These are phyloP conservation scores for Solanum neorickii DNA, from an alignment of 257 asterid species.

Conservation along the genomic window DNA sequence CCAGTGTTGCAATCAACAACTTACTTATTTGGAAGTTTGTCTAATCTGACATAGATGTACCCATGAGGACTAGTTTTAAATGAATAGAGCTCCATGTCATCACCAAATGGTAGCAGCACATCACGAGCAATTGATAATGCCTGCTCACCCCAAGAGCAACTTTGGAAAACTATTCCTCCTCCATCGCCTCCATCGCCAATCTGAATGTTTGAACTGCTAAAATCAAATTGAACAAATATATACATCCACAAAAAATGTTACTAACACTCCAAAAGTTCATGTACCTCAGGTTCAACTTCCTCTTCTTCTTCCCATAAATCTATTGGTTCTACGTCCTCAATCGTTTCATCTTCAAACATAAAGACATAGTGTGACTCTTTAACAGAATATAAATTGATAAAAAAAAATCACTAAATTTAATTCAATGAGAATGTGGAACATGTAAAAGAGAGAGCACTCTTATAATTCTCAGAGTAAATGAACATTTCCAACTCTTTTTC, in stretches of 20 bases:
- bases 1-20: conserved; percentile 1
- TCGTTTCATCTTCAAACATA: conserved; percentile 25
- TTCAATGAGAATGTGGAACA: background rate
- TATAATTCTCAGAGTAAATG: background rate
- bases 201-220: conserved; percentile 15
- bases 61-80: conserved; percentile 80
- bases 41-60: conserved; percentile 76
- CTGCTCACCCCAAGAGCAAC: conserved; percentile 77
- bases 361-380: background rate
- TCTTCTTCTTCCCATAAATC: conserved; percentile 95
- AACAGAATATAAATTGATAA: background rate
- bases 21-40: conserved; percentile 66
- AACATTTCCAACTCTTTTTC: background rate
- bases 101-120: conserved; percentile 43
- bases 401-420: background rate
- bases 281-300: conserved; percentile 70
- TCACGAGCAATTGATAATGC: conserved; percentile 48
- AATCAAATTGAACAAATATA: background rate
- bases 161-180: conserved; percentile 67
- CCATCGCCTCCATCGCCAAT: conserved; percentile 95
- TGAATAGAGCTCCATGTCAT: conserved; percentile 60
- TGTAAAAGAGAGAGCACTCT: background rate
- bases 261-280: background rate
- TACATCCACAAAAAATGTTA: background rate
- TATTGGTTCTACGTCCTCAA: conserved; percentile 65